Evolutionary conservation across 2,329 filamentous ascomycete genomes (phyloP), one percentile per base, ranked within the genome.

Genomic region (Calonectria crousiana): DNA sequence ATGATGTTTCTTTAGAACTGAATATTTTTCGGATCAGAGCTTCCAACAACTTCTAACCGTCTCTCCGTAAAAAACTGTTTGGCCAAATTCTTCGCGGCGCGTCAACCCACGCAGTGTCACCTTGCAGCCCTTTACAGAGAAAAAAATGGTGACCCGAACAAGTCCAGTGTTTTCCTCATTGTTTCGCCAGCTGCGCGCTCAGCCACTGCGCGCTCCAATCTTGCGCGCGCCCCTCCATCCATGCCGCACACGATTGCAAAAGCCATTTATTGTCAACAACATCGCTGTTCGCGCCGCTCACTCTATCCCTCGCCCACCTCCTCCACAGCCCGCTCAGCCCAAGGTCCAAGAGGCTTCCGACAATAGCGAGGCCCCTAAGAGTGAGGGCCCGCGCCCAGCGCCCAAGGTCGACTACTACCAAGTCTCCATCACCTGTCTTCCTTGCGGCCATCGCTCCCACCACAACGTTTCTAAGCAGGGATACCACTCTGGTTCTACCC

Each of bases 391-490:
- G 65, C 78, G 83, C 6, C 83, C 81, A 18, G 78, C 83, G 30
- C 68, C 76, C 44, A 84, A 83, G 32, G 83, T 92, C 78, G 95
- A 95, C 1, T 92, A 94, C 72, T 99, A 98, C 86, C 90, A 95
- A 79, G 89, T 99, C 77, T 94, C 93, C 65, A 98, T 99, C 84
- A 99, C 97, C 78, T 99, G 97, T 90, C 93, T 94, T 73, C 95
- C 95, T 38, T 99, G 97, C 86, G 88, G 89, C 58, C 87, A 90
- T 44, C 93, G 96, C 72, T 97, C 95, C n/a, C 90, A 92, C 16
- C 97, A 99, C 86, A 90, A 90, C 66, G 89, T 99, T 80, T 95
- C 95, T 36, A 98, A 98, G 85, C 97, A 98, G 83, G 97, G 95
- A 38, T 99, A 99, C 83, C 96, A 98, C 85, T 89, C 93, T 76